Evolutionary conservation across 2,329 filamentous ascomycete genomes (phyloP), one percentile per base, ranked within the genome.

Genomic region (Trichoderma koningiopsis): DNA sequence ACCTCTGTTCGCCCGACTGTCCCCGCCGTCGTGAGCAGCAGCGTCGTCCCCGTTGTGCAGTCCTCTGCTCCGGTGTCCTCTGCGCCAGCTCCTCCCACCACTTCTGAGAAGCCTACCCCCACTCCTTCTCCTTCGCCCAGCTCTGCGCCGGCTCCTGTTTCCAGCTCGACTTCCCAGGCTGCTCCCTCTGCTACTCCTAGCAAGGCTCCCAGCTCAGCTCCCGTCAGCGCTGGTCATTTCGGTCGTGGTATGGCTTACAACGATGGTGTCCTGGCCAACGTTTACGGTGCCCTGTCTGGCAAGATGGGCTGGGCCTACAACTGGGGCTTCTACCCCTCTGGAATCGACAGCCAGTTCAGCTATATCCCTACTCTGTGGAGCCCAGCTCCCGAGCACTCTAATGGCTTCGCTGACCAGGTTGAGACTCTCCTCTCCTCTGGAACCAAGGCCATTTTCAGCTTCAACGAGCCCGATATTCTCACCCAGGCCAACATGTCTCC

Each of bases 361-460:
- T 94, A 83, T 81, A 84, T 91, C 66, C 91, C 92, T 72, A 91
- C 88, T 80, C 86, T 92, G 59, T 92, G 87, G 89, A 85, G 86
- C 65, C 77, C 83, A 67, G 73, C 73, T 14, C 68, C 75, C 11
- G 77, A 79, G 14, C 83, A 86, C 77, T 83, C 83, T 68, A 68
- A 73, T 66, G 76, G 75, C 74, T 92, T 89, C 88, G 73, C 75
- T 37, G 57, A 70, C 16, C 83, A 85, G 71, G 88, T 84, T 57
- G 77, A 84, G 65, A 76, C 78, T 19, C 86, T 87, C 71, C 84
- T 91, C 71, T 73, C 78, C 62, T 77, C 77, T 14, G 90, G 89
- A 68, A 80, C 85, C 72, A 85, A 83, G 71, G 82, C 84, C 74
- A 78, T 92, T 68, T 84, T 92, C 75, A 84, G 85, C 78, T 92